Evolutionary conservation across 345 rosid species (phyloP), one percentile per base, ranked within the genome.

Genomic region (Populus euphratica): DNA sequence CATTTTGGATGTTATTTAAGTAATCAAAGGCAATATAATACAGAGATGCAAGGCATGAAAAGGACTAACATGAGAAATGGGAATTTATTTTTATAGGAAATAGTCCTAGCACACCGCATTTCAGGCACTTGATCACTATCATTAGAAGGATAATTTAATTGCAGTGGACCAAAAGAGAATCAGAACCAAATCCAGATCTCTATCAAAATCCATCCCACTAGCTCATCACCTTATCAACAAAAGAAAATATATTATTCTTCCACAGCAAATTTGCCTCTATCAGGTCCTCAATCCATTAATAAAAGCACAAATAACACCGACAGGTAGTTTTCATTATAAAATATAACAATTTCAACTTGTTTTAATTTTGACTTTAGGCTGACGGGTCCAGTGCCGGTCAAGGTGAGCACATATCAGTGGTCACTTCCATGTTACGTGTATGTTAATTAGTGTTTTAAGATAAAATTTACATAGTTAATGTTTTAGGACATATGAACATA

Each of bases 111-210:
- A 35, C 44, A 52, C 5, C 44, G 54, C 56, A 20, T 52, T 11
- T 10, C 21, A 29, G n/a, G 64, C 66, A 31, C 71, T 66, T 18
- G 61, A 68, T 69, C 38, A 27, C 23, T 31, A 11, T 18, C 52
- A 50, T 29, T 17, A 29, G 73, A 33, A 41, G 7, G 25, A 74
- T 81, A 77, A 69, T 63, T 50, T 69, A 41, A 70, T 68, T 25
- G 23, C n/a, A 47, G 82, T 59, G 74, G 77, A 65, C 61, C 8
- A 59, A 27, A 74, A 29, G 14, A 75, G 50, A 70, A 38, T 67
- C 61, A 70, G 70, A 76, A 79, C 9, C 75, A 39, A 47, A 79
- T 76, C 77, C 29, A 72, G 75, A 73, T 36, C 33, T 65, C 70
- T 13, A 72, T 69, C 74, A 47, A 59, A n/a, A 72, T 69, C 74